Conservation (phyloP, 2,329 filamentous ascomycete genomes). For the Cladobotryum protrusum region DNA sequence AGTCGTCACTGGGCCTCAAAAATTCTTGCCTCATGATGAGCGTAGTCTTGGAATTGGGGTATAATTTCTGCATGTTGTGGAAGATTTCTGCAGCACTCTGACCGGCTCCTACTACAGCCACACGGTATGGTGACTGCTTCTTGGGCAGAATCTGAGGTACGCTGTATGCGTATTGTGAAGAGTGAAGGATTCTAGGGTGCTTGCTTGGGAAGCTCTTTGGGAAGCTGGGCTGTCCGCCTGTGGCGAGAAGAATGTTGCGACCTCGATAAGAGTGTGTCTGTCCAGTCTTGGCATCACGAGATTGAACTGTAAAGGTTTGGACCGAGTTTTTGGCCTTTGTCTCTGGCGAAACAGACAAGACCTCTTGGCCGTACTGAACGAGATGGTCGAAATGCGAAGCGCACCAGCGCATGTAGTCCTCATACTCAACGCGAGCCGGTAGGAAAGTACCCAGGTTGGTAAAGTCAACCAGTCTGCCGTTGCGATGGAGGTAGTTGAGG, state of each 20-base stretch:
- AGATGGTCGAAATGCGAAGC: slow-evolving; percentile 68
- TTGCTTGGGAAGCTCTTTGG: slow-evolving; percentile 63
- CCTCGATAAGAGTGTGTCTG: slow-evolving; percentile 46
- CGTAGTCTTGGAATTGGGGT: slow-evolving; percentile 72
- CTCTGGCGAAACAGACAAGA: slow-evolving; percentile 62
- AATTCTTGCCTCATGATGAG: slow-evolving; percentile 80
- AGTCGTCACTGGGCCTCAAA: slow-evolving; percentile 86
- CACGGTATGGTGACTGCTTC: slow-evolving; percentile 54
- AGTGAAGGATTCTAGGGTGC: slow-evolving; percentile 75
- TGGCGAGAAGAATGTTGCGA: slow-evolving; percentile 58
- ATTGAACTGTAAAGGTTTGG: slow-evolving; percentile 61
- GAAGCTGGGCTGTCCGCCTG: slow-evolving; percentile 59
- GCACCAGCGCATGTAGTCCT: slow-evolving; percentile 94
- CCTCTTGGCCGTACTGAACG: slow-evolving; percentile 73
- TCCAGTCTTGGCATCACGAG: slow-evolving; percentile 55
- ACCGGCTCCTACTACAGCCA: slow-evolving; percentile 82
- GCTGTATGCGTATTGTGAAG: slow-evolving; percentile 71
- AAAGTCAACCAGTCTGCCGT: slow-evolving; percentile 79
- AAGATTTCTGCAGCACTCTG: slow-evolving; percentile 96
- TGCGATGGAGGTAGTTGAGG: slow-evolving; percentile 82
- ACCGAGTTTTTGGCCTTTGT: slow-evolving; percentile 36
- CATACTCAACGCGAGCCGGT: slow-evolving; percentile 80
- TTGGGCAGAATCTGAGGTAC: slow-evolving; percentile 55
- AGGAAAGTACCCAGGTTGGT: slow-evolving; percentile 87
- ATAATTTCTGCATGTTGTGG: slow-evolving; percentile 74